These are phyloP conservation scores for Vanilla planifolia DNA, from an alignment of 106 monocot species.

Conservation along the genomic window DNA sequence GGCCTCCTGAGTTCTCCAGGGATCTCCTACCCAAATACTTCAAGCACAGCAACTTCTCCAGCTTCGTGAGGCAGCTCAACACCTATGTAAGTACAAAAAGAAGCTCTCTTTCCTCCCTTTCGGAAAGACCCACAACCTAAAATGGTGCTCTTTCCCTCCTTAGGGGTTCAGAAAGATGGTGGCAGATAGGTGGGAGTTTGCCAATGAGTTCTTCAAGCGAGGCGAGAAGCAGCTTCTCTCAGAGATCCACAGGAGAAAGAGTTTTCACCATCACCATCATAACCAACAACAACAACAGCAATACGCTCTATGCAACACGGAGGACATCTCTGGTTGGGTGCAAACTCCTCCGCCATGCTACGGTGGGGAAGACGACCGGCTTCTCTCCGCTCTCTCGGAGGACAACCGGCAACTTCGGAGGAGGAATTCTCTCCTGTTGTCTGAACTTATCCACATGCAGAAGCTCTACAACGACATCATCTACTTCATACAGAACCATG, in stretches of 20 bases:
- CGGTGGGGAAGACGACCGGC: not conserved
- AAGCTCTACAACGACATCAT: constrained; percentile 68
- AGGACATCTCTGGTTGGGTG: not conserved
- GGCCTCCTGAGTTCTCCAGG: constrained; percentile 74
- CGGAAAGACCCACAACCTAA: not conserved
- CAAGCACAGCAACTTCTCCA: constrained; percentile 99
- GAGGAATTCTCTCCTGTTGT: constrained; percentile 42
- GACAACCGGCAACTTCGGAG: constrained; percentile 63
- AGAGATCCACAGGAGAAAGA: constrained; percentile 74
- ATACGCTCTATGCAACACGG: not conserved
- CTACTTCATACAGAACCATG: constrained; percentile 52
- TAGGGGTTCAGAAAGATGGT: constrained; percentile 95
- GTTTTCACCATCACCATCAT: constrained; percentile 11
- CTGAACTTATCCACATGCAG: constrained; percentile 63
- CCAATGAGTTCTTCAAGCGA: constrained; percentile 79
- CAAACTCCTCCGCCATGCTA: not conserved
- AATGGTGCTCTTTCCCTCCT: constrained; percentile 7
- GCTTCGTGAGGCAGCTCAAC: constrained; percentile 95
- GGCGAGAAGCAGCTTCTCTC: constrained; percentile 72
- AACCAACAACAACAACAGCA: constrained; percentile 3
- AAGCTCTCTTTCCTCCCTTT: too few relatives aligned
- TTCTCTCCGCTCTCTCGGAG: constrained; percentile 36
- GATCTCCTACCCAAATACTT: constrained; percentile 91
- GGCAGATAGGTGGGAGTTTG: constrained; percentile 91
- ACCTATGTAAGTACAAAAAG: constrained; percentile 58